phyloP scores from a whole-genome alignment of 2,329 filamentous ascomycete genomes.

The Pseudocercospora ulei region DNA sequence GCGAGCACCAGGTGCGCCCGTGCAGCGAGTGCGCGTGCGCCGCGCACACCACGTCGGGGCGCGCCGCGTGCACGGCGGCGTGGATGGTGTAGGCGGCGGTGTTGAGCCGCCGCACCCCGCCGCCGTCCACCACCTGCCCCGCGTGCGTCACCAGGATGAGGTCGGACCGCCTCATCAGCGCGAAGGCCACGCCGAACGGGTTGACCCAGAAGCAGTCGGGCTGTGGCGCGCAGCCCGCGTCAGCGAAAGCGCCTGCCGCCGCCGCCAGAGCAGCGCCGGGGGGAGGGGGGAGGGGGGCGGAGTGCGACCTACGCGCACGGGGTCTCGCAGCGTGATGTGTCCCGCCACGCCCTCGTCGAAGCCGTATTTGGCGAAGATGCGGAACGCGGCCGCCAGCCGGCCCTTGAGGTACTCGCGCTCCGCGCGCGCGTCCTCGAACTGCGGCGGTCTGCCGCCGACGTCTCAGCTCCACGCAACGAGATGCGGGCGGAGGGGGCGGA shows the following conservation, averaged over 20 bases:
- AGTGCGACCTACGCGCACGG: constrained; percentile 22
- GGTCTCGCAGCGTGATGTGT: constrained; percentile 39
- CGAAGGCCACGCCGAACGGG: constrained; percentile 39
- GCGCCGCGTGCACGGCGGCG: constrained; percentile 35
- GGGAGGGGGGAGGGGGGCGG: background rate
- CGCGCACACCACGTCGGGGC: constrained; percentile 41
- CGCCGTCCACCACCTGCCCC: constrained; percentile 39
- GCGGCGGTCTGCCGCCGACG: constrained; percentile 29
- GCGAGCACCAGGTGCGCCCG: constrained; percentile 38
- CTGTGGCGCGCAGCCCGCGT: constrained; percentile 26
- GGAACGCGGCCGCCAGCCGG: constrained; percentile 40
- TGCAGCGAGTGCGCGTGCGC: constrained; percentile 42
- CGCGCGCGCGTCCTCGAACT: constrained; percentile 35
- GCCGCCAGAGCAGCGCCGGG: background rate
- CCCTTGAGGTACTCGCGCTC: constrained; percentile 39
- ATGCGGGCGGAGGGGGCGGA: too few relatives aligned
- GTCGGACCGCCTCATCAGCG: constrained; percentile 39
- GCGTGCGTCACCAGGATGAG: constrained; percentile 40
- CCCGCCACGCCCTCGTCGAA: constrained; percentile 38
- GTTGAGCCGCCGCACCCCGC: constrained; percentile 36
- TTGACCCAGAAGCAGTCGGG: constrained; percentile 33
- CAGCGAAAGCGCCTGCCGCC: too few relatives aligned
- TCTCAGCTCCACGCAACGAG: too few relatives aligned
- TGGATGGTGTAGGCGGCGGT: constrained; percentile 44
- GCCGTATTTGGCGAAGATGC: constrained; percentile 38